These are phyloP conservation scores for Aspergillus awamori DNA, from an alignment of 2,329 filamentous ascomycete species.

Conservation along the genomic window DNA sequence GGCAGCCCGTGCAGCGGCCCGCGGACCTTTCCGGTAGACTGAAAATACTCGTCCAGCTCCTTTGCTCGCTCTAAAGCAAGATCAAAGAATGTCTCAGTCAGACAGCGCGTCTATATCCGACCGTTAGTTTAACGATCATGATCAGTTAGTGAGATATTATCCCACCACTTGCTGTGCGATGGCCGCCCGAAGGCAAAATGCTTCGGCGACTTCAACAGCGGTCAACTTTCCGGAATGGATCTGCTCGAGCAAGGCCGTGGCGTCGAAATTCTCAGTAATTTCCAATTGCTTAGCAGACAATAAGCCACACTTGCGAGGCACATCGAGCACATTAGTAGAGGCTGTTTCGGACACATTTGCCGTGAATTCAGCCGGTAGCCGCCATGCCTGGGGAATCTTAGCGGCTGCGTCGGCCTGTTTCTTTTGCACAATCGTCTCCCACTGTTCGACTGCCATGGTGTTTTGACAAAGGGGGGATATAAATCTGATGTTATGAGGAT, in stretches of 20 bases:
- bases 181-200: conserved; percentile 48
- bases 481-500: background rate
- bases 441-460: background rate
- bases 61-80: conserved; percentile 52
- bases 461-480: too few species aligned
- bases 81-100: conserved; percentile 58
- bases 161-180: conserved; percentile 35
- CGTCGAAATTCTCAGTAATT: conserved; percentile 52
- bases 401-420: background rate
- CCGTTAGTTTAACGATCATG: background rate
- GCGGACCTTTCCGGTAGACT: conserved; percentile 45
- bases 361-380: background rate
- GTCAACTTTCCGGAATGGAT: conserved; percentile 33
- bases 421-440: background rate
- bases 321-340: background rate
- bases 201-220: conserved; percentile 48
- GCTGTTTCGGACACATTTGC: conserved; percentile 4
- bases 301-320: conserved; percentile 38
- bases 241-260: conserved; percentile 29
- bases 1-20: conserved; percentile 67
- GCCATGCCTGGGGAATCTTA: background rate
- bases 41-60: conserved; percentile 51
- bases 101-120: conserved; percentile 42
- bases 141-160: fast-evolving
- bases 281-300: conserved; percentile 50